A percentile compares a stretch with the other conserved stretches of the same genome.
Evolutionary conservation across 768 basidiomycete species (phyloP).

Genomic region (Trametes coccinea): DNA sequence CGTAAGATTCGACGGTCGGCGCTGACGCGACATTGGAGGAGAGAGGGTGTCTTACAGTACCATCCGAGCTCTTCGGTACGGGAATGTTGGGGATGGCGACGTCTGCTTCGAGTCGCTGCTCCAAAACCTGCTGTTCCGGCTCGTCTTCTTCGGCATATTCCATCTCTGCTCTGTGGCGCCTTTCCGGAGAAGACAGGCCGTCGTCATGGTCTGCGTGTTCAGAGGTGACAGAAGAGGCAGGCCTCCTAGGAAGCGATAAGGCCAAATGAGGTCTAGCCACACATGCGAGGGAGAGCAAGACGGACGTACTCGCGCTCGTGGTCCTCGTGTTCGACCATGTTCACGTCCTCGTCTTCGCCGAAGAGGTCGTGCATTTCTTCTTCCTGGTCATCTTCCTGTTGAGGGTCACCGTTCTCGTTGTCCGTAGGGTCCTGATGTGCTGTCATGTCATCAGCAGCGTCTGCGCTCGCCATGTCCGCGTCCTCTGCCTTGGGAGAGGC

Average conservation of each 20-base stretch:
- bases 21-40: neutral
- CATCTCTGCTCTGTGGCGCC: constrained; percentile 58
- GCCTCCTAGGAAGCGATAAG: constrained; percentile 18
- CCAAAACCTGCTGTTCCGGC: constrained; percentile 53
- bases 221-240: constrained; percentile 30
- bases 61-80: constrained; percentile 76
- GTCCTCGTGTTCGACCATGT: constrained; percentile 38
- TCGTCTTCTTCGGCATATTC: constrained; percentile 78
- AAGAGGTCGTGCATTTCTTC: constrained; percentile 80
- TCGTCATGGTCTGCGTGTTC: constrained; percentile 49
- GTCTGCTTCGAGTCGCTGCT: constrained; percentile 62
- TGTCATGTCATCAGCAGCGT: constrained; percentile 4
- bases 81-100: constrained; percentile 88
- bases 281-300: neutral
- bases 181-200: constrained; percentile 61
- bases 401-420: constrained; percentile 7
- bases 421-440: no score
- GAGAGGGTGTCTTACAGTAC: constrained; percentile 56
- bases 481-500: constrained; percentile 11
- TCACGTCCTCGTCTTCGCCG: constrained; percentile 64
- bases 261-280: neutral
- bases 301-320: constrained; percentile 39
- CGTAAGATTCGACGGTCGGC: constrained; percentile 6
- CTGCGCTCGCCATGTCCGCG: neutral
- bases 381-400: constrained; percentile 43